A percentile compares a stretch with the other conserved stretches of the same genome.
Conservation (phyloP, 352 stramenopile species). For the Globisporangium alternatum region DNA sequence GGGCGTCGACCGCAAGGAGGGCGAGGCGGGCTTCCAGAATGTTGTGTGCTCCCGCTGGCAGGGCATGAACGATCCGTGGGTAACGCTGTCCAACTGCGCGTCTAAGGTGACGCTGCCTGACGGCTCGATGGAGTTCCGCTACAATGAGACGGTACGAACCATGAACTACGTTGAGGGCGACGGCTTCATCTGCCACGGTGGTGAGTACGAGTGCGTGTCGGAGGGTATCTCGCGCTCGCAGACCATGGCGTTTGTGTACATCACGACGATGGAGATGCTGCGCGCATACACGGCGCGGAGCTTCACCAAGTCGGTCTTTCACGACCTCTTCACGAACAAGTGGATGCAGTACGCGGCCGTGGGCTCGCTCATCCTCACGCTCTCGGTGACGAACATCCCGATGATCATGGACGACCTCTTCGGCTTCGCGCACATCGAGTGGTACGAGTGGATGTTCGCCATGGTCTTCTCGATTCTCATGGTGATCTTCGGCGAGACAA, state of each 20-base stretch:
- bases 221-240: constrained; percentile 61
- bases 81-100: neutral
- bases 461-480: constrained; percentile 68
- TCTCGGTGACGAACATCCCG: constrained; percentile 69
- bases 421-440: constrained; percentile 65
- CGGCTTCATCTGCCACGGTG: constrained; percentile 43
- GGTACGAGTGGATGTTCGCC: constrained; percentile 73
- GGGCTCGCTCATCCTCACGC: constrained; percentile 52
- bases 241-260: constrained; percentile 78
- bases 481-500: constrained; percentile 61
- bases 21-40: neutral
- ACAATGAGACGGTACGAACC: constrained; percentile 12
- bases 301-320: constrained; percentile 73
- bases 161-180: constrained; percentile 38
- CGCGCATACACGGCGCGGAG: constrained; percentile 73
- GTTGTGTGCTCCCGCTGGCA: constrained; percentile 6
- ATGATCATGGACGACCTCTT: constrained; percentile 67
- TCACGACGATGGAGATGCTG: constrained; percentile 75
- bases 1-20: constrained; percentile 18
- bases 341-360: constrained; percentile 74
- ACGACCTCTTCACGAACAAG: constrained; percentile 74
- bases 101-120: neutral
- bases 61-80: constrained; percentile 1
- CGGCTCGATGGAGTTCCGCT: neutral
- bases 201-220: constrained; percentile 56